Evolutionary conservation across 345 rosid species (phyloP).

Genomic region (Dipteronia sinensis): DNA sequence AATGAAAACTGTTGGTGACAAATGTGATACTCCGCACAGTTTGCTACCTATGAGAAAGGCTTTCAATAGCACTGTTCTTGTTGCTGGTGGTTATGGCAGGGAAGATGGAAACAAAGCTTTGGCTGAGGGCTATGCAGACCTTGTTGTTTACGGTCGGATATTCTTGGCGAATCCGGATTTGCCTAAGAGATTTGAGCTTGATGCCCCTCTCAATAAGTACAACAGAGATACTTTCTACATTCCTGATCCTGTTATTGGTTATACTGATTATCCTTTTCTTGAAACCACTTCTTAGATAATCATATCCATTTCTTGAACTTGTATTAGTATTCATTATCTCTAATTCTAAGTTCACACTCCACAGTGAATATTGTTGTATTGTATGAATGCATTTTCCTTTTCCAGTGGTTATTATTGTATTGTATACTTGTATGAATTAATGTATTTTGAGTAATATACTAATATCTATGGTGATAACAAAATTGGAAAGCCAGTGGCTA

Average conservation of each 20-base stretch:
- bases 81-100: constrained; percentile 55
- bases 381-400: too few relatives aligned
- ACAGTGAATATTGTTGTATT: too few relatives aligned
- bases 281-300: constrained; percentile 18
- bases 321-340: too few relatives aligned
- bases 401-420: too few relatives aligned
- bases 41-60: constrained; percentile 63
- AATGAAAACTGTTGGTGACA: constrained; percentile 42
- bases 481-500: too few relatives aligned
- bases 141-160: constrained; percentile 60
- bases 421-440: too few relatives aligned
- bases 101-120: constrained; percentile 59
- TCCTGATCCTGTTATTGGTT: constrained; percentile 60
- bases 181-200: constrained; percentile 60
- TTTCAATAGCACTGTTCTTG: constrained; percentile 63
- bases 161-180: constrained; percentile 78
- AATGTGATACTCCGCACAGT: constrained; percentile 27
- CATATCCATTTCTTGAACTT: too few relatives aligned
- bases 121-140: constrained; percentile 49
- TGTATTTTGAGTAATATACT: too few relatives aligned
- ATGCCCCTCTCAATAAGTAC: constrained; percentile 61
- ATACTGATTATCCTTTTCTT: constrained; percentile 71
- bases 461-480: too few relatives aligned
- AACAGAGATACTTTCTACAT: constrained; percentile 51
- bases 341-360: too few relatives aligned